A percentile compares a stretch with the other conserved stretches of the same genome.
These are phyloP conservation scores for Clarireedia homoeocarpa DNA, from an alignment of 2,329 filamentous ascomycete species.

Conservation along the genomic window DNA sequence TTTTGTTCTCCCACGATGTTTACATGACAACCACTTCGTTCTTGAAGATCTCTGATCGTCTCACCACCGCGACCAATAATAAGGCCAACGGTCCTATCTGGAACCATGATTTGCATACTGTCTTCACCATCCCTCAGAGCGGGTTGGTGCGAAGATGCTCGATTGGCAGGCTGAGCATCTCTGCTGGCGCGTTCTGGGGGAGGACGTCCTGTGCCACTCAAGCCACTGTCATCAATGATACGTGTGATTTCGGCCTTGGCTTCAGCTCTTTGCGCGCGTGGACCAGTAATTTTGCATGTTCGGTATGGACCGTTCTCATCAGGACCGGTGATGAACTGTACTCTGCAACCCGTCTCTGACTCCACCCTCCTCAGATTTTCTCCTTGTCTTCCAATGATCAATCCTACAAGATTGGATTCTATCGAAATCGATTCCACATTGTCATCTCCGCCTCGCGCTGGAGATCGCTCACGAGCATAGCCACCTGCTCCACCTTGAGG, in stretches of 20 bases:
- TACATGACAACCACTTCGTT: constrained; percentile 87
- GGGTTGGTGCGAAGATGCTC: constrained; percentile 31
- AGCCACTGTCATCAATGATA: constrained; percentile 80
- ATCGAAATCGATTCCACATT: constrained; percentile 78
- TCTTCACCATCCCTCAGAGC: constrained; percentile 72
- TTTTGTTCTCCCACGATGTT: constrained; percentile 93
- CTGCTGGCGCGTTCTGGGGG: constrained; percentile 33
- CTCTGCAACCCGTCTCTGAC: constrained; percentile 70
- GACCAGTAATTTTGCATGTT: constrained; percentile 79
- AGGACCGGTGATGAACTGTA: constrained; percentile 77
- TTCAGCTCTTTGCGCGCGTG: constrained; percentile 60
- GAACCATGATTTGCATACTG: constrained; percentile 88
- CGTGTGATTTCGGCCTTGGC: constrained; percentile 78
- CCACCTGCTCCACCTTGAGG: constrained; percentile 43
- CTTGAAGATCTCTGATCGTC: constrained; percentile 86
- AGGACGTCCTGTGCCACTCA: constrained; percentile 37
- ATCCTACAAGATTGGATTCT: constrained; percentile 76
- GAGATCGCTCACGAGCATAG: constrained; percentile 47
- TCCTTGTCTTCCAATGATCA: constrained; percentile 85
- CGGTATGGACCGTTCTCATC: constrained; percentile 65
- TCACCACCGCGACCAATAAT: constrained; percentile 93
- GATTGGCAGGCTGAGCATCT: constrained; percentile 23
- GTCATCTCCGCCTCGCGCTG: constrained; percentile 45
- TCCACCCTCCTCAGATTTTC: constrained; percentile 85
- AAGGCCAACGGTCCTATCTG: constrained; percentile 82